Percentiles rank a stretch among this genome's conserved stretches.
Evolutionary conservation across 352 stramenopile species (phyloP).

Genomic region (Blastocystis sp.): DNA sequence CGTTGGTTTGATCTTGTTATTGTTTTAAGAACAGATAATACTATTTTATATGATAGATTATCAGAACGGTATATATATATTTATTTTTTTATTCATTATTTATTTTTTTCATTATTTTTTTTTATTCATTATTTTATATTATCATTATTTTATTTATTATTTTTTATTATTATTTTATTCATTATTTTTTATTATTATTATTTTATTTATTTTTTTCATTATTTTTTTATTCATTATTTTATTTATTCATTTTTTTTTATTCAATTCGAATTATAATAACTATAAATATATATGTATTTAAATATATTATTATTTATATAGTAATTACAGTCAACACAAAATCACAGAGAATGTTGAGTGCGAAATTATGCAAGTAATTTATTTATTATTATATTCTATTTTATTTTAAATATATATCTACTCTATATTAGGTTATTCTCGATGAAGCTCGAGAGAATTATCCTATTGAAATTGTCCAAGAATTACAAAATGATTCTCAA

Average conservation of each 20-base stretch:
- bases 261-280: too few species aligned
- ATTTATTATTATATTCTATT: neutral
- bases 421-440: conserved; percentile 57
- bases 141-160: too few species aligned
- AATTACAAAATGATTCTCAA: conserved; percentile 70
- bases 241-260: too few species aligned
- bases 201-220: too few species aligned
- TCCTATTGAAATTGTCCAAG: conserved; percentile 74
- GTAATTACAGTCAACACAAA: conserved; percentile 60
- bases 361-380: conserved; percentile 36
- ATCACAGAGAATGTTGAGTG: conserved; percentile 66
- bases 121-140: too few species aligned
- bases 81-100: neutral
- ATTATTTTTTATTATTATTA: too few species aligned
- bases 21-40: conserved; percentile 63
- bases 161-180: too few species aligned
- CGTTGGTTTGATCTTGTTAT: conserved; percentile 66
- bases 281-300: too few species aligned
- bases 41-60: conserved; percentile 62
- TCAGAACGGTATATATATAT: conserved; percentile 45
- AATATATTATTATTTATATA: too few species aligned
- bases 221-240: too few species aligned
- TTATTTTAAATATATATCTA: conserved; percentile 1
- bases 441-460: conserved; percentile 82
- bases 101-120: too few species aligned